These are phyloP conservation scores for Articulospora tetracladia DNA, from an alignment of 495 filamentous ascomycete genomes.

Conservation along the genomic window DNA sequence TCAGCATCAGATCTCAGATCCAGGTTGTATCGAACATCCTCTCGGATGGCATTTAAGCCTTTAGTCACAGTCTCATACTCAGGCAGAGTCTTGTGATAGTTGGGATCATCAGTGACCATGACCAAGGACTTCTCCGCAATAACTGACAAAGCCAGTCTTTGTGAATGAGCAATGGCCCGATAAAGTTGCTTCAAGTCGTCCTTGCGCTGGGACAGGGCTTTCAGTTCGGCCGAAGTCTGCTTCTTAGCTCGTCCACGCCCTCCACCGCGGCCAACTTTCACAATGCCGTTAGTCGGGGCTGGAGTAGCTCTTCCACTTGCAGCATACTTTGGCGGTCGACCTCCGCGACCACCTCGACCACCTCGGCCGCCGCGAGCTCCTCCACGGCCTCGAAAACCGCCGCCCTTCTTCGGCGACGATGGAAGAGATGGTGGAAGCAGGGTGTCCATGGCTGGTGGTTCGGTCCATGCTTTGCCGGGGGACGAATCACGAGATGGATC, in stretches of 20 bases:
- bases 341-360: conserved; percentile 35
- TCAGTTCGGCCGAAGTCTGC: conserved; percentile 15
- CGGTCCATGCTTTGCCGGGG: not conserved
- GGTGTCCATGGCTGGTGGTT: not conserved
- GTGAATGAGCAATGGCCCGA: conserved; percentile 37
- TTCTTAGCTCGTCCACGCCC: conserved; percentile 24
- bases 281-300: conserved; percentile 25
- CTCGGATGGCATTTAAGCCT: not conserved
- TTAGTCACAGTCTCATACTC: conserved; percentile 33
- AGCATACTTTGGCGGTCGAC: conserved; percentile 32
- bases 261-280: conserved; percentile 24
- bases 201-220: conserved; percentile 17
- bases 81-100: conserved; percentile 37
- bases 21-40: not conserved
- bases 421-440: not conserved
- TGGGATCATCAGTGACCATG: conserved; percentile 36
- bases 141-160: conserved; percentile 37
- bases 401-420: not conserved
- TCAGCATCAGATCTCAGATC: not conserved
- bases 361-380: conserved; percentile 32
- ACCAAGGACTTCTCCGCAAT: conserved; percentile 38
- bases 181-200: conserved; percentile 34
- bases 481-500: not conserved
- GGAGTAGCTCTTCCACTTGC: conserved; percentile 21
- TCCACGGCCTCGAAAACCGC: conserved; percentile 27